phyloP scores from a whole-genome alignment of 73 alveolate genomes.

The Paramecium caudatum region DNA sequence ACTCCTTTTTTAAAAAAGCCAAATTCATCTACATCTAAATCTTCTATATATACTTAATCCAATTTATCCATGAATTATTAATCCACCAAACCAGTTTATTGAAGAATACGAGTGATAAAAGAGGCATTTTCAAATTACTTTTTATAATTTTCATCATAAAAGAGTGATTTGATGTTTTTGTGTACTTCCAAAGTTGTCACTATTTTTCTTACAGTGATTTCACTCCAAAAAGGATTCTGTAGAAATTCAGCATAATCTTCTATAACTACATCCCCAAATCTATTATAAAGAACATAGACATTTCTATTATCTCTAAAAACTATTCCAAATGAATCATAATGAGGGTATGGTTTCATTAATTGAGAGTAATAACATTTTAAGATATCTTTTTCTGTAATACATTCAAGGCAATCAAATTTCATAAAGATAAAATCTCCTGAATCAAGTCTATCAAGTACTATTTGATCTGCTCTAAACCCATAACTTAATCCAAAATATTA shows the following conservation, averaged over 20 bases:
- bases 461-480: constrained; percentile 47
- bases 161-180: constrained; percentile 2
- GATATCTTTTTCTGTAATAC: constrained; percentile 8
- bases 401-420: constrained; percentile 51
- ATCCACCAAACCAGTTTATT: background rate
- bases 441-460: constrained; percentile 52
- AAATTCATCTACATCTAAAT: constrained; percentile 58
- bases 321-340: constrained; percentile 48
- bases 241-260: constrained; percentile 67
- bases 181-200: background rate
- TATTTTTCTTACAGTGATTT: constrained; percentile 34
- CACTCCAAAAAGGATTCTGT: constrained; percentile 55
- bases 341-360: constrained; percentile 17
- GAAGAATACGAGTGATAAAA: background rate
- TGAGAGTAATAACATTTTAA: constrained; percentile 12
- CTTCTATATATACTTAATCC: constrained; percentile 33
- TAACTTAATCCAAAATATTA: background rate
- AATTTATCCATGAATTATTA: background rate
- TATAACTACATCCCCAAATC: constrained; percentile 26
- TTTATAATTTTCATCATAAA: background rate
- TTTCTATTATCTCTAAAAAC: constrained; percentile 18
- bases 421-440: constrained; percentile 50
- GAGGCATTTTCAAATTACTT: background rate
- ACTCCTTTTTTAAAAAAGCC: background rate
- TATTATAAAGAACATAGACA: constrained; percentile 27